phyloP scores from a whole-genome alignment of 2,329 filamentous ascomycete species.

The Phialophora tarda region DNA sequence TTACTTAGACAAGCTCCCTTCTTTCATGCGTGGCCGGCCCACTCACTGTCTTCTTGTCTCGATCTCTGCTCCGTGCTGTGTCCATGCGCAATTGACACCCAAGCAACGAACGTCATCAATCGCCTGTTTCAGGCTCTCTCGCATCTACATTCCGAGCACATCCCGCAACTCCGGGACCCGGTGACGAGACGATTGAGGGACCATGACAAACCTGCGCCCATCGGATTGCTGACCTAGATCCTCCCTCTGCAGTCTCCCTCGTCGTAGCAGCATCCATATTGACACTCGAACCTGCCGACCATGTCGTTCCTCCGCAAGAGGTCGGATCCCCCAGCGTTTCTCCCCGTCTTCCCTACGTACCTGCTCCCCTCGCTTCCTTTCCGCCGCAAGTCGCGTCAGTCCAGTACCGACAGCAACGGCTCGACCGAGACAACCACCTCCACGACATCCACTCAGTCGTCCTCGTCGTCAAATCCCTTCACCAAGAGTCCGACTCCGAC shows the following conservation, averaged over 20 bases:
- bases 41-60: slow-evolving; percentile 6
- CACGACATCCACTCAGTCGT: slow-evolving; percentile 24
- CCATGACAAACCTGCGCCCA: slow-evolving; percentile 5
- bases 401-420: slow-evolving; percentile 46
- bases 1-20: background rate
- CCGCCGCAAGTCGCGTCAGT: slow-evolving; percentile 48
- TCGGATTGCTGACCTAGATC: slow-evolving; percentile 10
- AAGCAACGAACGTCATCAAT: slow-evolving; percentile 5
- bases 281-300: background rate
- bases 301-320: slow-evolving; percentile 39
- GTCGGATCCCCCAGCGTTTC: slow-evolving; percentile 38
- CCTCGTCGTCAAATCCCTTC: slow-evolving; percentile 38
- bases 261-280: background rate
- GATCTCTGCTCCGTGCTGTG: background rate
- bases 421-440: slow-evolving; percentile 45
- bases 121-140: slow-evolving; percentile 4
- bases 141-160: slow-evolving; percentile 3
- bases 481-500: slow-evolving; percentile 32
- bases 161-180: slow-evolving; percentile 14
- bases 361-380: slow-evolving; percentile 57
- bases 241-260: background rate
- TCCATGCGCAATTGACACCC: background rate
- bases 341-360: slow-evolving; percentile 57
- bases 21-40: slow-evolving; percentile 9
- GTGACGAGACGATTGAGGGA: background rate